phyloP scores from a whole-genome alignment of 441 rosid genomes.

The Gossypium trilobum region DNA sequence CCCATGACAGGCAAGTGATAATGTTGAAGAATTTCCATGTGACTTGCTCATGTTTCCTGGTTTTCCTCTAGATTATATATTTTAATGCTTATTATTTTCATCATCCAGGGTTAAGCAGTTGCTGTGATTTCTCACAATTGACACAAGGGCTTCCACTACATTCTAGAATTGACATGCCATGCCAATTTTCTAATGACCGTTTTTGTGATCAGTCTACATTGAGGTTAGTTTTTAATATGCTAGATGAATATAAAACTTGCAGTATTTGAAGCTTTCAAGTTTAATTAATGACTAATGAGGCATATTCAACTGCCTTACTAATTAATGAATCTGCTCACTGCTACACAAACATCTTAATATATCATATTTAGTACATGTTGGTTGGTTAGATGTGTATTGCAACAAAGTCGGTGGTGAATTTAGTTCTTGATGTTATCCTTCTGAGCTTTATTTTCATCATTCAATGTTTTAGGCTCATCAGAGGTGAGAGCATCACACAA shows the following conservation, averaged over 20 bases:
- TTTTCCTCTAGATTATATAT: background rate
- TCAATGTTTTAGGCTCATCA: conserved; percentile 26
- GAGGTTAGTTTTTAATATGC: conserved; percentile 24
- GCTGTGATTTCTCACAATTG: conserved; percentile 22
- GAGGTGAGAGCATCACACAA: conserved; percentile 17
- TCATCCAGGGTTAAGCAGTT: conserved; percentile 26
- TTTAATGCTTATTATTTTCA: conserved; percentile 5
- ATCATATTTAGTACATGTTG: background rate
- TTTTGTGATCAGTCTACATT: conserved; percentile 19
- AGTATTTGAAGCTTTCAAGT: background rate
- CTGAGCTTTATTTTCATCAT: conserved; percentile 2
- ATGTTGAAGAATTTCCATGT: conserved; percentile 3
- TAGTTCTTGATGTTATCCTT: background rate
- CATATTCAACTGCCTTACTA: background rate
- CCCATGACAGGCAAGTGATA: conserved; percentile 25
- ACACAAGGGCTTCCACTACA: conserved; percentile 17
- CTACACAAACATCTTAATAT: background rate
- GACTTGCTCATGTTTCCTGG: conserved; percentile 9
- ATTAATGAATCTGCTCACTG: background rate
- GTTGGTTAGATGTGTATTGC: background rate
- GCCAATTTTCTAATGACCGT: conserved; percentile 22
- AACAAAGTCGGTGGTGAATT: background rate
- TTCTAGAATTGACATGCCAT: conserved; percentile 19
- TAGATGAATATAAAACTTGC: background rate
- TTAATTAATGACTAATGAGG: background rate